phyloP scores from a whole-genome alignment of 148 eudicot species.

The Suaeda aralocaspica region DNA sequence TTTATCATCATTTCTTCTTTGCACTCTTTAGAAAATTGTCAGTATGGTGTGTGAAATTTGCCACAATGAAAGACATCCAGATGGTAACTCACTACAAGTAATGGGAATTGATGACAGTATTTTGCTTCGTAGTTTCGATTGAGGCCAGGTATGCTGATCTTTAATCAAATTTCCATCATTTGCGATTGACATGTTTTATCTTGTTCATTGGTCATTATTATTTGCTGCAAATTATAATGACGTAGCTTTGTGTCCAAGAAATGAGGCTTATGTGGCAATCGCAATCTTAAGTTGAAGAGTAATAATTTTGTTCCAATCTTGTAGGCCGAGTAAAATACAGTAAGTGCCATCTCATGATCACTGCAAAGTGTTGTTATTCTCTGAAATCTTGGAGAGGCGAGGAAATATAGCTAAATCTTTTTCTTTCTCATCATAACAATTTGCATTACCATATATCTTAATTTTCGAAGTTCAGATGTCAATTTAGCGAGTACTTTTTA shows the following conservation, averaged over 20 bases:
- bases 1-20: not conserved
- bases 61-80: too few species aligned
- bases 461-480: not conserved
- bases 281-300: not conserved
- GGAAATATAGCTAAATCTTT: not conserved
- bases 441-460: not conserved
- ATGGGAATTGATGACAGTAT: not conserved
- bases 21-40: too few species aligned
- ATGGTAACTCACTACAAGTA: too few species aligned
- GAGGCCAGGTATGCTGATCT: constrained; percentile 14
- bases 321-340: not conserved
- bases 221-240: too few species aligned
- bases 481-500: too few species aligned
- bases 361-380: not conserved
- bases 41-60: too few species aligned
- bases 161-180: not conserved
- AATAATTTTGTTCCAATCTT: not conserved
- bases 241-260: too few species aligned
- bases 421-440: not conserved
- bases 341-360: not conserved
- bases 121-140: constrained; percentile 7
- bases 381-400: not conserved
- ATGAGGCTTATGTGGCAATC: too few species aligned
- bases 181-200: not conserved
- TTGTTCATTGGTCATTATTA: too few species aligned